A percentile compares a stretch with the other conserved stretches of the same genome.
Conservation (phyloP, 768 basidiomycete genomes). For the Boletus vinaceobasis region DNA sequence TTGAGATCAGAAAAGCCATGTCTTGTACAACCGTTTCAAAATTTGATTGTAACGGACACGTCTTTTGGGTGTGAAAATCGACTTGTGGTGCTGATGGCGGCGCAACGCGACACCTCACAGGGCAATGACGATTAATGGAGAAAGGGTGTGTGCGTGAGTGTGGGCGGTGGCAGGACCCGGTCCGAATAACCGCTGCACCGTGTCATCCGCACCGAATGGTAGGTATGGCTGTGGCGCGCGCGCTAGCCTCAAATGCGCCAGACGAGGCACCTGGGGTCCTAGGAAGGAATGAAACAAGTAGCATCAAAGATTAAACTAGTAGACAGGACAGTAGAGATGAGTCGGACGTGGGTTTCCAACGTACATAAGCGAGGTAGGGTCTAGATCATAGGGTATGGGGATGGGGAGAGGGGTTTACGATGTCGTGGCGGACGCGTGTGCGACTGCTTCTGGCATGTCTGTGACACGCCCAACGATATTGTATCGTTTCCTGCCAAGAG, state of each 20-base stretch:
- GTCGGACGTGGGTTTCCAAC: not conserved
- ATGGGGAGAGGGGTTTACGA: too few relatives aligned
- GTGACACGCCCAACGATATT: conserved; percentile 77
- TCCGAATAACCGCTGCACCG: not conserved
- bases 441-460: conserved; percentile 45
- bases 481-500: conserved; percentile 67
- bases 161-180: not conserved
- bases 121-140: not conserved
- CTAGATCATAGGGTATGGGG: not conserved
- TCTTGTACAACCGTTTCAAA: too few relatives aligned
- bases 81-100: not conserved
- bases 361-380: not conserved
- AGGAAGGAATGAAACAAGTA: not conserved
- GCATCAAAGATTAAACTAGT: not conserved
- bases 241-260: not conserved
- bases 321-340: not conserved
- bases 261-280: not conserved
- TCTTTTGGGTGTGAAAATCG: not conserved
- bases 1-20: not conserved
- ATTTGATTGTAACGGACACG: not conserved
- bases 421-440: not conserved
- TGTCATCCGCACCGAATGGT: not conserved
- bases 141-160: too few relatives aligned
- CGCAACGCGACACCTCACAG: not conserved
- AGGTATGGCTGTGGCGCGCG: not conserved